phyloP scores from a whole-genome alignment of 225 moss, liverwort and hornwort species.

The Polytrichum formosum region DNA sequence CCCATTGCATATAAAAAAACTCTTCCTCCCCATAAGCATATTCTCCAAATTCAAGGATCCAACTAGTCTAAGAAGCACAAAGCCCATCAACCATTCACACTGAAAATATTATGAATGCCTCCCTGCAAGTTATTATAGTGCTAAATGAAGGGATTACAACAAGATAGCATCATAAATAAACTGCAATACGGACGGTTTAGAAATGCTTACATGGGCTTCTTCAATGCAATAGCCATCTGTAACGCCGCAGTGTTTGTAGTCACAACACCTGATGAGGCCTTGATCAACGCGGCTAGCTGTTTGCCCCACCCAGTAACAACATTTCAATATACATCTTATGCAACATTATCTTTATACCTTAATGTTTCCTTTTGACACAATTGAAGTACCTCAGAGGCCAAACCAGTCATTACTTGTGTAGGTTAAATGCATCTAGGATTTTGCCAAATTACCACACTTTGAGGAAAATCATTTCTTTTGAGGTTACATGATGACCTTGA shows the following conservation, averaged over 20 bases:
- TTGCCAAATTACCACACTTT: too few relatives aligned
- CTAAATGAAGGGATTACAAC: neutral
- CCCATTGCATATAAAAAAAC: neutral
- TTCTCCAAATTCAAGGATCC: neutral
- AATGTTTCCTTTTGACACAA: too few relatives aligned
- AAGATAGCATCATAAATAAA: neutral
- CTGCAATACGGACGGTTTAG: neutral
- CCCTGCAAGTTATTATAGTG: neutral
- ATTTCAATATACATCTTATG: too few relatives aligned
- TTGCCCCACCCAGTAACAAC: neutral
- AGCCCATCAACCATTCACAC: neutral
- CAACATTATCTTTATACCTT: too few relatives aligned
- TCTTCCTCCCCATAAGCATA: neutral
- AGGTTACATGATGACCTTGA: too few relatives aligned
- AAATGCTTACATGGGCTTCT: conserved; percentile 55
- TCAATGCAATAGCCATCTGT: conserved; percentile 69
- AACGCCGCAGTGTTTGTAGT: conserved; percentile 93
- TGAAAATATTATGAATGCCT: neutral
- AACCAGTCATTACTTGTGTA: too few relatives aligned
- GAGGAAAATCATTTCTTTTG: too few relatives aligned
- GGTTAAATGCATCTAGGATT: too few relatives aligned
- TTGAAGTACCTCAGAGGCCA: too few relatives aligned
- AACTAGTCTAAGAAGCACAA: neutral
- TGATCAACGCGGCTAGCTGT: conserved; percentile 65
- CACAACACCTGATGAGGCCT: conserved; percentile 75